A percentile compares a stretch with the other conserved stretches of the same genome.
Evolutionary conservation across 257 asterid species (phyloP).

Genomic region (Salvia hispanica): DNA sequence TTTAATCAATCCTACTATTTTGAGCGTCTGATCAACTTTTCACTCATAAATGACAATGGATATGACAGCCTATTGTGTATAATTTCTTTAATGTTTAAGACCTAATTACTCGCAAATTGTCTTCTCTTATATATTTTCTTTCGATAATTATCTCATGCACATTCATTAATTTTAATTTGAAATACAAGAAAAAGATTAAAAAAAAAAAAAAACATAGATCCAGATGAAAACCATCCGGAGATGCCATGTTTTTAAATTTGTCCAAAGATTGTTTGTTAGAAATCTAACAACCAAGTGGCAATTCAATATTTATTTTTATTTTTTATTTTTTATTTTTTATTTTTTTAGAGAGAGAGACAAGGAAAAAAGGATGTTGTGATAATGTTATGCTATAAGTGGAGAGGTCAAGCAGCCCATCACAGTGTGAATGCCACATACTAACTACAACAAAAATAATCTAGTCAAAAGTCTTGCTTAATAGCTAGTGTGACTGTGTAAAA

Average conservation of each 20-base stretch:
- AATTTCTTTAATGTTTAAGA: too few relatives aligned
- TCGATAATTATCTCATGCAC: background rate
- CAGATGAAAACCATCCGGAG: background rate
- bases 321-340: too few relatives aligned
- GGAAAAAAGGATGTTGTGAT: background rate
- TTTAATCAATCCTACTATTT: too few relatives aligned
- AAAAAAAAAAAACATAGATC: background rate
- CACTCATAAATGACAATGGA: too few relatives aligned
- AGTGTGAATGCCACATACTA: constrained; percentile 36
- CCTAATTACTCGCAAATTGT: background rate
- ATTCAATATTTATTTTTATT: background rate
- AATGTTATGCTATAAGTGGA: constrained; percentile 29
- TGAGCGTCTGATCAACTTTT: too few relatives aligned
- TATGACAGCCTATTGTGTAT: too few relatives aligned
- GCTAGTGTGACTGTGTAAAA: constrained; percentile 17
- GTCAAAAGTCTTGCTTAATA: constrained; percentile 43
- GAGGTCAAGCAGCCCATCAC: constrained; percentile 65
- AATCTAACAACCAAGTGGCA: background rate
- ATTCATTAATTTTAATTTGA: background rate
- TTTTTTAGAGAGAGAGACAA: background rate
- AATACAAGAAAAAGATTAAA: background rate
- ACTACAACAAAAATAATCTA: constrained; percentile 1
- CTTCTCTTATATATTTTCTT: background rate
- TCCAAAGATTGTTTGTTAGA: background rate
- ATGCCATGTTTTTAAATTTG: background rate